Evolutionary conservation across 192 early-diverging fungal genomes (phyloP).

Genomic region (Thamnidium elegans): DNA sequence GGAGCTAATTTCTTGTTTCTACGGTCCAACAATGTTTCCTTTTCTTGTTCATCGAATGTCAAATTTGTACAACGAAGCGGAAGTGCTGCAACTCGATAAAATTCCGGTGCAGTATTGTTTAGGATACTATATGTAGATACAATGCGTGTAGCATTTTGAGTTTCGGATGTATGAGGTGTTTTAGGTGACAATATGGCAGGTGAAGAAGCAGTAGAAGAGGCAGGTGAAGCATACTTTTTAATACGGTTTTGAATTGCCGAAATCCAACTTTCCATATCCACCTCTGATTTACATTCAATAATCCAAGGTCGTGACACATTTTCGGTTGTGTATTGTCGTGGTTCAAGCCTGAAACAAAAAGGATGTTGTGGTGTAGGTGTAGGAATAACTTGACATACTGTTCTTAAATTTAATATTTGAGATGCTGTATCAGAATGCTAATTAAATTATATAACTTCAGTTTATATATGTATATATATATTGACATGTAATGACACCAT

Average conservation of each 20-base stretch:
- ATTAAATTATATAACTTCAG: background rate
- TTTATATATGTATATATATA: background rate
- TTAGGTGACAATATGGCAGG: too few species aligned
- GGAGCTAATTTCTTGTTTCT: constrained; percentile 8
- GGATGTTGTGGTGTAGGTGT: constrained; percentile 8
- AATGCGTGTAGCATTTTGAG: background rate
- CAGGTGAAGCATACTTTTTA: background rate
- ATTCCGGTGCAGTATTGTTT: background rate
- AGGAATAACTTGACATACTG: constrained; percentile 10
- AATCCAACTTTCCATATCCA: constrained; percentile 13
- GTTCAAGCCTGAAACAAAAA: constrained; percentile 8
- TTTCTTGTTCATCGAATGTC: background rate
- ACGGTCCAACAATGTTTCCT: background rate
- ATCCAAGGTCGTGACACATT: constrained; percentile 2
- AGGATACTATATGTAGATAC: background rate
- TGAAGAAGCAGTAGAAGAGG: background rate
- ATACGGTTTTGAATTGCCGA: constrained; percentile 10
- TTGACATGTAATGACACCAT: background rate
- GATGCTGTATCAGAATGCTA: constrained; percentile 18
- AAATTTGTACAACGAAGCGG: constrained; percentile 12
- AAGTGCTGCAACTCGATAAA: constrained; percentile 1
- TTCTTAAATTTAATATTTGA: constrained; percentile 11
- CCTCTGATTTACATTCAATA: constrained; percentile 21
- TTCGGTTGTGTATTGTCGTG: constrained; percentile 3
- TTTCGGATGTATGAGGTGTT: background rate